phyloP scores from a whole-genome alignment of 768 basidiomycete genomes.

The Mycena rosella region DNA sequence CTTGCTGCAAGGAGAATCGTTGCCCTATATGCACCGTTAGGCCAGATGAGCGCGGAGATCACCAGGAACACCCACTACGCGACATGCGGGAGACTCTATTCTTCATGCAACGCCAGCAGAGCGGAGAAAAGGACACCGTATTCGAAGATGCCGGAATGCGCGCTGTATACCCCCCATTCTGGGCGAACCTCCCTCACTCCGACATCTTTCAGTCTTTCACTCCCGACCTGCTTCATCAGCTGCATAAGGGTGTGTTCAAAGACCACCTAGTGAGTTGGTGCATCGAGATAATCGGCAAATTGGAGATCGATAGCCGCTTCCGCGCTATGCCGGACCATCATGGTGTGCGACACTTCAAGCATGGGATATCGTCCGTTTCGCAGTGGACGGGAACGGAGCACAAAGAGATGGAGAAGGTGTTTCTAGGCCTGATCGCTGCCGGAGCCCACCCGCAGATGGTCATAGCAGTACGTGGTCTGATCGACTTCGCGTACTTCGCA shows the following conservation, averaged over 20 bases:
- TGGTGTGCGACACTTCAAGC: slow-evolving; percentile 49
- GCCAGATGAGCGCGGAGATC: slow-evolving; percentile 37
- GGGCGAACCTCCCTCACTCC: background rate
- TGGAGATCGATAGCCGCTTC: background rate
- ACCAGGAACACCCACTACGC: background rate
- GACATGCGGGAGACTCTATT: background rate
- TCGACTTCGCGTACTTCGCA: slow-evolving; percentile 47
- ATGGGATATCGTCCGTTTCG: slow-evolving; percentile 48
- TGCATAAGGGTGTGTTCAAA: slow-evolving; percentile 61
- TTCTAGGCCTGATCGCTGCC: slow-evolving; percentile 42
- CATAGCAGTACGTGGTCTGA: slow-evolving; percentile 29
- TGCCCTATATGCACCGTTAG: background rate
- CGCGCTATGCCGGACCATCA: background rate
- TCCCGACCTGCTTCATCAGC: slow-evolving; percentile 41
- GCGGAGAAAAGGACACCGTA: slow-evolving; percentile 17
- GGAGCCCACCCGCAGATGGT: slow-evolving; percentile 35
- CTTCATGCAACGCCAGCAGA: slow-evolving; percentile 40
- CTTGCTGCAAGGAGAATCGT: background rate
- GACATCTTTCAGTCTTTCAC: slow-evolving; percentile 49
- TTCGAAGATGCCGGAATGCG: slow-evolving; percentile 35
- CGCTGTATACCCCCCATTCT: slow-evolving; percentile 14
- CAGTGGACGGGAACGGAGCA: background rate
- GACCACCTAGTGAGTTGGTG: slow-evolving; percentile 27
- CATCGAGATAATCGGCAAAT: background rate
- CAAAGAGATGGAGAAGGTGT: slow-evolving; percentile 41